Evolutionary conservation across 768 basidiomycete genomes (phyloP).

Genomic region (Xerocomellus dryophilus): DNA sequence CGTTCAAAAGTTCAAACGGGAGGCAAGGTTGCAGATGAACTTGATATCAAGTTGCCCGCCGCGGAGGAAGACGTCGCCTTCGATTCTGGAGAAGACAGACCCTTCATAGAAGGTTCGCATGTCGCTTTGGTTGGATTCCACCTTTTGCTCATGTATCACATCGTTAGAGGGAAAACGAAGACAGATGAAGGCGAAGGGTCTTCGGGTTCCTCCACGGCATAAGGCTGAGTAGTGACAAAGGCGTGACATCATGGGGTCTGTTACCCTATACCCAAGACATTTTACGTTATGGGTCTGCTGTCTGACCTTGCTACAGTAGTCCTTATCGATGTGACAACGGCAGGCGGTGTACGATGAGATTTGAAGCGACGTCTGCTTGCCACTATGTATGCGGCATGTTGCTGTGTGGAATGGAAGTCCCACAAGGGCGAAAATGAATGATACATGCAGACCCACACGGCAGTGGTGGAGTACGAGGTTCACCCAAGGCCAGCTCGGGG

Average conservation of each 20-base stretch:
- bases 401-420: background rate
- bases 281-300: background rate
- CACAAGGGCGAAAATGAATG: background rate
- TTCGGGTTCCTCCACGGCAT: conserved; percentile 59
- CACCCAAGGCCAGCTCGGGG: background rate
- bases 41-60: conserved; percentile 25
- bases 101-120: conserved; percentile 74
- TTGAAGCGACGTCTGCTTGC: background rate
- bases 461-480: background rate
- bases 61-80: conserved; percentile 48
- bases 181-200: conserved; percentile 72
- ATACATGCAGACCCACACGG: background rate
- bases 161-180: conserved; percentile 65
- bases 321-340: background rate
- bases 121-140: background rate
- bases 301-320: background rate
- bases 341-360: conserved; percentile 8
- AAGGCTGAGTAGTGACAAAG: conserved; percentile 31
- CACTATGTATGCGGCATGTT: background rate
- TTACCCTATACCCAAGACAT: conserved; percentile 4
- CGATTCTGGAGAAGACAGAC: conserved; percentile 71
- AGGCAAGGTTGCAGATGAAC: conserved; percentile 25
- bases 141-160: conserved; percentile 5
- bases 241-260: conserved; percentile 2
- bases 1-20: conserved; percentile 48